These are phyloP conservation scores for Adansonia digitata DNA, from an alignment of 345 rosid genomes.

Conservation along the genomic window DNA sequence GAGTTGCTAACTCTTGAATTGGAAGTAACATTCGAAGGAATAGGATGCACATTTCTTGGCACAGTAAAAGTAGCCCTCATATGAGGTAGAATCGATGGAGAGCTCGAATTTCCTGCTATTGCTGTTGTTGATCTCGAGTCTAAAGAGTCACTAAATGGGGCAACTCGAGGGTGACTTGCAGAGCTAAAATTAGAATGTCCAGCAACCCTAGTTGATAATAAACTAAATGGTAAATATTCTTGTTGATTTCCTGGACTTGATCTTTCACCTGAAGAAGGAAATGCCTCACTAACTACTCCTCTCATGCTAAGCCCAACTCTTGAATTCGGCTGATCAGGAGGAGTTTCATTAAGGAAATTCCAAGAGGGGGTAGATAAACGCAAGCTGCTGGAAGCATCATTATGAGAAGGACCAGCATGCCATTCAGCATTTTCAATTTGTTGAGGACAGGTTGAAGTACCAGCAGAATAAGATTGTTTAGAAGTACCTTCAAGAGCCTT, in stretches of 20 bases:
- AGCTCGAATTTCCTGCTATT: not conserved
- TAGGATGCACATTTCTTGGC: not conserved
- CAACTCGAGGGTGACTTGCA: not conserved
- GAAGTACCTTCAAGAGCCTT: not conserved
- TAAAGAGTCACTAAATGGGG: not conserved
- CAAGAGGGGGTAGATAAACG: not conserved
- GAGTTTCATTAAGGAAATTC: not conserved
- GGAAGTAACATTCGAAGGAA: not conserved
- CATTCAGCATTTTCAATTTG: not conserved
- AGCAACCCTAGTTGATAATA: not conserved
- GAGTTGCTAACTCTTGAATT: not conserved
- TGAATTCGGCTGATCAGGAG: not conserved
- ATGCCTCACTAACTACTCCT: not conserved
- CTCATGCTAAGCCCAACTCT: not conserved
- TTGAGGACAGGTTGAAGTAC: not conserved
- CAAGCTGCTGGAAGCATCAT: not conserved
- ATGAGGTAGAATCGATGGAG: not conserved
- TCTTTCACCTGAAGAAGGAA: not conserved
- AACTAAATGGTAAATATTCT: conserved; percentile 1
- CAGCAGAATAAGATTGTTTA: not conserved
- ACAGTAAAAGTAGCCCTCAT: not conserved
- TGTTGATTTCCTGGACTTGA: not conserved
- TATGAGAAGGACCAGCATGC: not conserved
- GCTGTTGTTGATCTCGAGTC: not conserved
- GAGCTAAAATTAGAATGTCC: not conserved